A percentile compares a stretch with the other conserved stretches of the same genome.
Conservation (phyloP, 108 stramenopile genomes). For the Licmophora abbreviata region DNA sequence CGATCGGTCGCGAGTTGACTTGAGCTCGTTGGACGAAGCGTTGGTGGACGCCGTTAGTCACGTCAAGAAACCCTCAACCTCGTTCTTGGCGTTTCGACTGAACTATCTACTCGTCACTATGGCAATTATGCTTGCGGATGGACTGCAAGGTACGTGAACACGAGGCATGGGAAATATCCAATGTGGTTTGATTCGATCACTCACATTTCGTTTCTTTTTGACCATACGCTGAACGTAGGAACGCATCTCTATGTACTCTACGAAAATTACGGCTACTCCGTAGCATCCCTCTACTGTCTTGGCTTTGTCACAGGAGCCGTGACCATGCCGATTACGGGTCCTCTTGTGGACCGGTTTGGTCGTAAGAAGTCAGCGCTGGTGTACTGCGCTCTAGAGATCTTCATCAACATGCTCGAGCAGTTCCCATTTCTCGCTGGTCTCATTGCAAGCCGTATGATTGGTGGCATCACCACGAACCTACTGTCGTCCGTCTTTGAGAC, state of each 20-base stretch:
- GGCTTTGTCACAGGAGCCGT: conserved; percentile 54
- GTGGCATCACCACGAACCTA: conserved; percentile 69
- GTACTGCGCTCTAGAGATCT: conserved; percentile 74
- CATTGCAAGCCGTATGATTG: conserved; percentile 65
- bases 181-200: background rate
- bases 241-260: conserved; percentile 60
- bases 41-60: too few species aligned
- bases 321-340: conserved; percentile 63
- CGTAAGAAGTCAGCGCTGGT: conserved; percentile 60
- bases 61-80: too few species aligned
- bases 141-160: conserved; percentile 53
- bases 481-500: conserved; percentile 73
- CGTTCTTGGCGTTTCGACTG: conserved; percentile 31
- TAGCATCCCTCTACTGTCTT: conserved; percentile 47
- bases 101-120: conserved; percentile 45
- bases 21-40: too few species aligned
- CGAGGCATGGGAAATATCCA: background rate
- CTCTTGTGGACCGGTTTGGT: conserved; percentile 71
- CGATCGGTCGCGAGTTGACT: too few species aligned
- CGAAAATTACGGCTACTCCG: conserved; percentile 60
- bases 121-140: conserved; percentile 56
- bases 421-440: conserved; percentile 45
- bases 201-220: background rate
- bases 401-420: conserved; percentile 59
- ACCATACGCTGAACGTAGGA: conserved; percentile 19